Conservation (phyloP, 2,329 filamentous ascomycete species). For the Teratosphaeria nubilosa region DNA sequence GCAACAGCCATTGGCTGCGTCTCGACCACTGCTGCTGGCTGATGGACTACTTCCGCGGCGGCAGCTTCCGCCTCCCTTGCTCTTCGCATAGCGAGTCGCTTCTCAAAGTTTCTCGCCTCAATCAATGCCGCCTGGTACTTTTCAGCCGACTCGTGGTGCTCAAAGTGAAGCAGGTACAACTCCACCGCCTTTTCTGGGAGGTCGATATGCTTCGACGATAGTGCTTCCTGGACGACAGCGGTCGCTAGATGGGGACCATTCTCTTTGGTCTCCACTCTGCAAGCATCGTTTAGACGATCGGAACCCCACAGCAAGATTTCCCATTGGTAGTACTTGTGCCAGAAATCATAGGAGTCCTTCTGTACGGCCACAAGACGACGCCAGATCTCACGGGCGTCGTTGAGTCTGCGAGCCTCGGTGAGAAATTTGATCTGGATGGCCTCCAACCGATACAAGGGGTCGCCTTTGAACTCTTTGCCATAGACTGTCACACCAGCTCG, state of each 20-base stretch:
- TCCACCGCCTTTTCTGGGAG: constrained; percentile 69
- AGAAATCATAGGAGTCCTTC: constrained; percentile 80
- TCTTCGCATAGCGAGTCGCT: constrained; percentile 52
- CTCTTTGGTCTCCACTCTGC: constrained; percentile 40
- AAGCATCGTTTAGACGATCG: constrained; percentile 42
- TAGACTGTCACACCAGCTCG: constrained; percentile 68
- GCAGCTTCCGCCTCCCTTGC: constrained; percentile 59
- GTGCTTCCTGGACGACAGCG: constrained; percentile 62
- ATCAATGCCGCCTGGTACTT: constrained; percentile 66
- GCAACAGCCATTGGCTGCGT: constrained; percentile 13
- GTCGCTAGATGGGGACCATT: constrained; percentile 66
- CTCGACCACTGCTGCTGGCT: constrained; percentile 22
- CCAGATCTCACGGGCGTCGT: constrained; percentile 70
- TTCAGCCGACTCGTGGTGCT: constrained; percentile 75
- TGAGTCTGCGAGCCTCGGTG: constrained; percentile 68
- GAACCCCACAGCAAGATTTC: constrained; percentile 67
- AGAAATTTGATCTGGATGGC: constrained; percentile 87
- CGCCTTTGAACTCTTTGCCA: constrained; percentile 68
- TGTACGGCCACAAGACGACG: constrained; percentile 56
- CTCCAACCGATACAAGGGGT: constrained; percentile 79
- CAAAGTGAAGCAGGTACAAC: constrained; percentile 68
- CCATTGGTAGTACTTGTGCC: constrained; percentile 85
- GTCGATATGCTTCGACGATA: constrained; percentile 53
- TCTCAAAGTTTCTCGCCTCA: constrained; percentile 59
- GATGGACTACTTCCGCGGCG: constrained; percentile 40